Evolutionary conservation across 495 filamentous ascomycete species (phyloP).

Genomic region (Penicillium verhagenii): DNA sequence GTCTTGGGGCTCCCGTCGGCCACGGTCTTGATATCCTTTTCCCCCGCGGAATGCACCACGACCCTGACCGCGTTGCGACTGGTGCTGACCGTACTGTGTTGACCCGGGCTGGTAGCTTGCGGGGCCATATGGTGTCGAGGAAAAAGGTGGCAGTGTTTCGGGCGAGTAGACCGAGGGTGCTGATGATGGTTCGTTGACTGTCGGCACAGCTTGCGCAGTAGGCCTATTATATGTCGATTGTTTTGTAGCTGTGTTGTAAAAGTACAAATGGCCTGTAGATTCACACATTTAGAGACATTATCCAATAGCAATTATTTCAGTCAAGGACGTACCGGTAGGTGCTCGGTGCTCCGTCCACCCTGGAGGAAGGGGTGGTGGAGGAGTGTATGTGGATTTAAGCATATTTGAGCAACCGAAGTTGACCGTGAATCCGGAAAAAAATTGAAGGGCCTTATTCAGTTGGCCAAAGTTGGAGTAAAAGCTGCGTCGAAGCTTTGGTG

Average conservation of each 20-base stretch:
- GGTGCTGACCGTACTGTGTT: conserved; percentile 15
- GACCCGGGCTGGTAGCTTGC: conserved; percentile 22
- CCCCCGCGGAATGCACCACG: conserved; percentile 49
- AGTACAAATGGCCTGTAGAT: conserved; percentile 72
- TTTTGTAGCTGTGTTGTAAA: conserved; percentile 83
- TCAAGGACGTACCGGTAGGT: conserved; percentile 60
- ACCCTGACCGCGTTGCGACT: conserved; percentile 21
- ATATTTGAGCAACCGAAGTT: conserved; percentile 16
- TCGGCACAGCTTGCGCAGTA: conserved; percentile 29
- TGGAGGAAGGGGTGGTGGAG: conserved; percentile 60
- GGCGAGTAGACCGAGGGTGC: conserved; percentile 30
- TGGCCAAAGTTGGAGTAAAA: conserved; percentile 13
- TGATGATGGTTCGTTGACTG: not conserved
- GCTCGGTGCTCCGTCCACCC: conserved; percentile 95
- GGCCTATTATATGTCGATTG: conserved; percentile 84
- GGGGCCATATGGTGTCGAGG: conserved; percentile 42
- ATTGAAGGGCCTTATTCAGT: not conserved
- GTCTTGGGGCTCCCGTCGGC: conserved; percentile 63
- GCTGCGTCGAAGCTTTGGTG: conserved; percentile 30
- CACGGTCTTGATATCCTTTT: conserved; percentile 52
- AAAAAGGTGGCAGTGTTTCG: conserved; percentile 40
- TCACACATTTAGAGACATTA: conserved; percentile 12
- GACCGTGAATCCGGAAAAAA: not conserved
- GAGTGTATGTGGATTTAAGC: conserved; percentile 44
- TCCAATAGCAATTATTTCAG: conserved; percentile 5